These are phyloP conservation scores for Metschnikowia vanudenii DNA, from an alignment of 805 yeast species.

Conservation along the genomic window DNA sequence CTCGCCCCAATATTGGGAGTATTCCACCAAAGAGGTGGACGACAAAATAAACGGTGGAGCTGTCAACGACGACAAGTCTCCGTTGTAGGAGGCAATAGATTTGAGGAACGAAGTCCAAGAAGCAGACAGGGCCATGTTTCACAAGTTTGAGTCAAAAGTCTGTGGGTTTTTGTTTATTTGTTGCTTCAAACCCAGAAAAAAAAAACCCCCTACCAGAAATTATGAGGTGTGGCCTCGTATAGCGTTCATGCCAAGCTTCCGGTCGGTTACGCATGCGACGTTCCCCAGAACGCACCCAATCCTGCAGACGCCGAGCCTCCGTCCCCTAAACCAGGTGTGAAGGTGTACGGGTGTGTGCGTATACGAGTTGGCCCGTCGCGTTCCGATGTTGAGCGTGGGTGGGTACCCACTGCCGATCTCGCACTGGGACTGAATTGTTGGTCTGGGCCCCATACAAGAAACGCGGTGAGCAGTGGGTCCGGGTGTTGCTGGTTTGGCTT, in stretches of 20 bases:
- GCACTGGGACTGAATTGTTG: too few species aligned
- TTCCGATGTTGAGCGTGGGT: too few species aligned
- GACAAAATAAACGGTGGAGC: slow-evolving; percentile 97
- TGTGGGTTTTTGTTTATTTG: background rate
- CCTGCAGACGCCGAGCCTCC: background rate
- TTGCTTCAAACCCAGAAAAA: background rate
- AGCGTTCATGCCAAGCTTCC: background rate
- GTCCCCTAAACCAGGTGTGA: too few species aligned
- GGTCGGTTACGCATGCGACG: background rate
- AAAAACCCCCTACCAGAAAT: background rate
- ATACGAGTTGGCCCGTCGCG: too few species aligned
- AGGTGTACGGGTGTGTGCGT: background rate
- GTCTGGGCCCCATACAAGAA: too few species aligned
- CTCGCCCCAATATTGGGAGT: slow-evolving; percentile 95
- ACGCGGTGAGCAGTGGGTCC: too few species aligned
- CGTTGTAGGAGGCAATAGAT: slow-evolving; percentile 88
- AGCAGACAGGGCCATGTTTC: slow-evolving; percentile 27
- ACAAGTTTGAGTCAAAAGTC: too few species aligned
- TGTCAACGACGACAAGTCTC: slow-evolving; percentile 88
- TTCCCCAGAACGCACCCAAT: background rate
- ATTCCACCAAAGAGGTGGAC: slow-evolving; percentile 84
- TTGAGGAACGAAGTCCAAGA: slow-evolving; percentile 93
- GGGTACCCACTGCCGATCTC: too few species aligned
- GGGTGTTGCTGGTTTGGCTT: too few species aligned
- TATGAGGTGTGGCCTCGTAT: slow-evolving; percentile 1